These are phyloP conservation scores for Aegilops umbellulata DNA, from an alignment of 176 grass and related monocot species.

Conservation along the genomic window DNA sequence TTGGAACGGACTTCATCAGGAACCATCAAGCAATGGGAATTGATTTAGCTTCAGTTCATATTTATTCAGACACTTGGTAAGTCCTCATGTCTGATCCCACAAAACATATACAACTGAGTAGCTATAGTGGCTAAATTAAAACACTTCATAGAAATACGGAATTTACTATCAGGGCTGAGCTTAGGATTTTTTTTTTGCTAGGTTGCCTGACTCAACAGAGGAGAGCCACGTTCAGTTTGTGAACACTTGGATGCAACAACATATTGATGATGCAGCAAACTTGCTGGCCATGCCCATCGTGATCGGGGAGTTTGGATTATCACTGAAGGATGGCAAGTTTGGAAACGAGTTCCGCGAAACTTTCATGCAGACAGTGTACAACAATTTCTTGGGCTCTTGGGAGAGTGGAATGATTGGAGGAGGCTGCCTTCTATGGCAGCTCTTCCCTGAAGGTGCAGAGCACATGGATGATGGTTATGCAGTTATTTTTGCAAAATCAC, in stretches of 20 bases:
- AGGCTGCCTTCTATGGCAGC: slow-evolving; percentile 84
- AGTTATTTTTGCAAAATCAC: slow-evolving; percentile 56
- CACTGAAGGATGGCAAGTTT: slow-evolving; percentile 68
- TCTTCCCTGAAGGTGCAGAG: slow-evolving; percentile 77
- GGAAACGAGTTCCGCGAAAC: slow-evolving; percentile 45
- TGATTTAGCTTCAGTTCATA: slow-evolving; percentile 75
- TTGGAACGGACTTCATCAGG: slow-evolving; percentile 81
- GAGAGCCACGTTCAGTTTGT: slow-evolving; percentile 64
- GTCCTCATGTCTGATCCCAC: neutral
- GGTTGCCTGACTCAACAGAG: slow-evolving; percentile 56
- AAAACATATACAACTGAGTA: neutral
- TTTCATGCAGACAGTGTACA: slow-evolving; percentile 69
- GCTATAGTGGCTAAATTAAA: neutral
- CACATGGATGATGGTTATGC: slow-evolving; percentile 94
- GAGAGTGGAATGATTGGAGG: slow-evolving; percentile 54
- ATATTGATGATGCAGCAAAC: slow-evolving; percentile 69
- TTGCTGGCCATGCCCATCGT: slow-evolving; percentile 68
- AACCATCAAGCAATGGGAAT: slow-evolving; percentile 60
- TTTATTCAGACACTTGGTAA: slow-evolving; percentile 81
- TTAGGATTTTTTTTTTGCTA: slow-evolving; percentile 22
- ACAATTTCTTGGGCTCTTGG: slow-evolving; percentile 46
- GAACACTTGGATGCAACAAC: slow-evolving; percentile 70
- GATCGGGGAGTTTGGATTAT: slow-evolving; percentile 79
- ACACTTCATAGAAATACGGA: neutral
- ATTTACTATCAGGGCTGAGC: neutral